A percentile compares a stretch with the other conserved stretches of the same genome.
Conservation (phyloP, 257 asterid species). For the Nicotiana tabacum region DNA sequence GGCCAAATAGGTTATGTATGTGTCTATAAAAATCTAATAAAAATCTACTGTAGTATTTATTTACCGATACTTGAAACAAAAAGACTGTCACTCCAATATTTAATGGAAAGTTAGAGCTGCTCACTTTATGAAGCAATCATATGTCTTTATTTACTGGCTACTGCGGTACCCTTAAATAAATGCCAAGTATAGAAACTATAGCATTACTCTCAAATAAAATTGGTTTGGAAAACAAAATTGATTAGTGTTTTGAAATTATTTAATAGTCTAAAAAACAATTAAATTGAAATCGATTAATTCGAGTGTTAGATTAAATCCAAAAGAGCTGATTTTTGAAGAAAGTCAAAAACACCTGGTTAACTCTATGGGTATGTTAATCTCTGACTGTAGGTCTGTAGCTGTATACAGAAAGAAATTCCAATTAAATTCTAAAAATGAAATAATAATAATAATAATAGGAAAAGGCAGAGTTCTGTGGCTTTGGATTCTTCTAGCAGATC, state of each 20-base stretch:
- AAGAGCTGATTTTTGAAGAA: no score
- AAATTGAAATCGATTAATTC: no score
- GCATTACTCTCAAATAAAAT: neutral
- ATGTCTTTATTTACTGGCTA: neutral
- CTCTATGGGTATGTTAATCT: neutral
- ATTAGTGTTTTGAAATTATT: neutral
- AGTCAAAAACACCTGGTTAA: neutral
- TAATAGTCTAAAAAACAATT: no score
- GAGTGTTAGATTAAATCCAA: neutral
- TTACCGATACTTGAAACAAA: no score
- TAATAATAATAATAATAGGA: neutral
- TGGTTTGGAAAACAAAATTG: neutral
- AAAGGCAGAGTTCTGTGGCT: constrained; percentile 52
- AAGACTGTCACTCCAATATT: neutral
- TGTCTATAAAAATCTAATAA: no score
- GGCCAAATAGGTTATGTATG: no score
- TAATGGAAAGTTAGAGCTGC: neutral
- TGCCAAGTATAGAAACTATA: neutral
- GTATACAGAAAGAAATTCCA: neutral
- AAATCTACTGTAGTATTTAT: no score
- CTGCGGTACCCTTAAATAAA: neutral
- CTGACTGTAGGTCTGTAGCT: neutral
- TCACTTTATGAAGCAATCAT: neutral
- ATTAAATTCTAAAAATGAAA: neutral
- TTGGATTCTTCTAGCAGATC: constrained; percentile 80